These are phyloP conservation scores for Trametes cubensis DNA, from an alignment of 768 basidiomycete species.

Conservation along the genomic window DNA sequence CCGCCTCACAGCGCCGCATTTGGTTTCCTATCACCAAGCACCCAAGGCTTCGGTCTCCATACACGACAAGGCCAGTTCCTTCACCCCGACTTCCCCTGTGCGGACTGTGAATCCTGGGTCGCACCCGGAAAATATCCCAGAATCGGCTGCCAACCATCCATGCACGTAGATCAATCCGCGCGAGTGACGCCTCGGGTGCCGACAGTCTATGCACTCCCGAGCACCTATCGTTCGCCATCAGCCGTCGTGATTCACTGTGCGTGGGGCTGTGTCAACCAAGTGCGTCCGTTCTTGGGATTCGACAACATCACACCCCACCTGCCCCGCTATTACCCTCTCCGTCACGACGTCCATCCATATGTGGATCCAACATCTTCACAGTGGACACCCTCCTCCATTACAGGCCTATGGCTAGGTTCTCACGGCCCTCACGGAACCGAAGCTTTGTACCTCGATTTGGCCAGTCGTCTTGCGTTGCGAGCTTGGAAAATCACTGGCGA, in stretches of 20 bases:
- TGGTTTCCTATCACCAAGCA: constrained; percentile 11
- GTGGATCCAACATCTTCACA: background rate
- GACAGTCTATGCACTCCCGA: constrained; percentile 15
- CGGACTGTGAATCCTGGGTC: constrained; percentile 2
- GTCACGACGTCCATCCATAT: background rate
- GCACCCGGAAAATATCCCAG: constrained; percentile 17
- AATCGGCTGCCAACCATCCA: background rate
- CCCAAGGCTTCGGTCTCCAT: constrained; percentile 16
- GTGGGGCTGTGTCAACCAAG: constrained; percentile 9
- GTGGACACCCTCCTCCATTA: constrained; percentile 12
- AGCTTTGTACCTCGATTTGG: constrained; percentile 18
- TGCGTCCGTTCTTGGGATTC: constrained; percentile 19
- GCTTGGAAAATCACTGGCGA: constrained; percentile 27
- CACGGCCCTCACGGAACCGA: constrained; percentile 27
- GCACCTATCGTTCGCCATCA: background rate
- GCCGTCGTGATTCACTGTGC: constrained; percentile 15
- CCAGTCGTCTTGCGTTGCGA: background rate
- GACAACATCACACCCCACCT: constrained; percentile 8
- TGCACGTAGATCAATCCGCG: constrained; percentile 1
- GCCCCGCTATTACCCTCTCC: constrained; percentile 26
- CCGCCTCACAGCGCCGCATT: constrained; percentile 10
- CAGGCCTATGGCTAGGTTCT: constrained; percentile 24
- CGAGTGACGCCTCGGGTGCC: constrained; percentile 7
- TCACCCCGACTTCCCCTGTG: constrained; percentile 23
- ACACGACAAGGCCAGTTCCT: constrained; percentile 20